phyloP scores from a whole-genome alignment of 139 green algal genomes.

The Auxenochlorella protothecoides region DNA sequence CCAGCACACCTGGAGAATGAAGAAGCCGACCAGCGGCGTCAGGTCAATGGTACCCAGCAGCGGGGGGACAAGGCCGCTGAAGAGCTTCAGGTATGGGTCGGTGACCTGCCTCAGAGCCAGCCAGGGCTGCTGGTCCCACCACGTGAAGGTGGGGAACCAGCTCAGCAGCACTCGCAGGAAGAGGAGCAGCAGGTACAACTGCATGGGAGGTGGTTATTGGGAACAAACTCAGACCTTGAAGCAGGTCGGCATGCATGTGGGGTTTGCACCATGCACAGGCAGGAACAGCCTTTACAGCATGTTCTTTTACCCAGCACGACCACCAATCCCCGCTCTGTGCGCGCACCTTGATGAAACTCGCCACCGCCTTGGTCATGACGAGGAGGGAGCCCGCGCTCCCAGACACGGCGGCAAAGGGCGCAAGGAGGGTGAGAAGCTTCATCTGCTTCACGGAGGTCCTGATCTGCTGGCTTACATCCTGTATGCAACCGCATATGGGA shows the following conservation, averaged over 20 bases:
- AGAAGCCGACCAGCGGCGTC: constrained; percentile 92
- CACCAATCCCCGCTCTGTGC: background rate
- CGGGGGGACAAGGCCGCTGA: constrained; percentile 83
- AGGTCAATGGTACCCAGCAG: constrained; percentile 94
- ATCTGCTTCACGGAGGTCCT: constrained; percentile 19
- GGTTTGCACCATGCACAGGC: background rate
- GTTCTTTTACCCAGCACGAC: background rate
- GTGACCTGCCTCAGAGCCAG: constrained; percentile 85
- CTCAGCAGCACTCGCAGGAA: constrained; percentile 91
- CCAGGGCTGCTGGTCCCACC: constrained; percentile 90
- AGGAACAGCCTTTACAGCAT: background rate
- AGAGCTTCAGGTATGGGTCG: constrained; percentile 96
- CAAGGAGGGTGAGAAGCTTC: constrained; percentile 28
- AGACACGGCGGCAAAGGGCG: constrained; percentile 36
- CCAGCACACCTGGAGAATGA: constrained; percentile 75
- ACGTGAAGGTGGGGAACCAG: constrained; percentile 88
- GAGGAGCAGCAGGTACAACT: constrained; percentile 90
- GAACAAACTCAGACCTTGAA: background rate
- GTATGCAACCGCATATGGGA: background rate
- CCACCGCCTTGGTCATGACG: constrained; percentile 38
- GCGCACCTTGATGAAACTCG: background rate
- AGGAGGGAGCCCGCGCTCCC: constrained; percentile 26
- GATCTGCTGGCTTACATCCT: constrained; percentile 25
- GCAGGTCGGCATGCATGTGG: background rate
- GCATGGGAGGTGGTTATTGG: constrained; percentile 8